phyloP scores from a whole-genome alignment of 495 filamentous ascomycete genomes.

The Tirmania nivea region DNA sequence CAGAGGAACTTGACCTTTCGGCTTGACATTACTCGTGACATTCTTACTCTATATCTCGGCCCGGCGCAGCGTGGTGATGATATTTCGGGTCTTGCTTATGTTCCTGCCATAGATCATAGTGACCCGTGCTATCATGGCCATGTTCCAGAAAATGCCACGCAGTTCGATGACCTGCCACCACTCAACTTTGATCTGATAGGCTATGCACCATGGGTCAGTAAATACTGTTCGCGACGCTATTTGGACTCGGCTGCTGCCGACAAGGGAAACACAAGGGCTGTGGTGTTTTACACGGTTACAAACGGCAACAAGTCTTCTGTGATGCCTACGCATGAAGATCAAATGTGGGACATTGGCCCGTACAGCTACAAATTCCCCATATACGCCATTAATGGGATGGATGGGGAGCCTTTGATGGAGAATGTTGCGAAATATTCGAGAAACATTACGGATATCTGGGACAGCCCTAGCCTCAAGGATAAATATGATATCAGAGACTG shows the following conservation, averaged over 20 bases:
- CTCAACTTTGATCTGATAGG: conserved; percentile 40
- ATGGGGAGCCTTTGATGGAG: conserved; percentile 45
- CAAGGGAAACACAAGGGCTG: conserved; percentile 29
- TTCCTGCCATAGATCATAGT: conserved; percentile 38
- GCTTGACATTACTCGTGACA: conserved; percentile 7
- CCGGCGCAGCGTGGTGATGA: conserved; percentile 7
- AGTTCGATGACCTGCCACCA: conserved; percentile 43
- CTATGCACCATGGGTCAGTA: conserved; percentile 70
- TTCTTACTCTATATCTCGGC: conserved; percentile 15
- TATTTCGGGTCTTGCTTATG: conserved; percentile 51
- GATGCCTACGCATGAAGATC: conserved; percentile 38
- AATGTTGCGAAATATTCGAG: conserved; percentile 57
- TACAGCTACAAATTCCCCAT: conserved; percentile 43
- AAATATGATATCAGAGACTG: conserved; percentile 24
- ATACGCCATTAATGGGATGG: conserved; percentile 54
- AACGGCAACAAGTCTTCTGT: conserved; percentile 25
- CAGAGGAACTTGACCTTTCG: conserved; percentile 15
- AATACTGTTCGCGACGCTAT: conserved; percentile 45
- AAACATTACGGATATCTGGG: conserved; percentile 36
- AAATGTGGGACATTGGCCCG: conserved; percentile 45
- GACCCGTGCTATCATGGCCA: conserved; percentile 40
- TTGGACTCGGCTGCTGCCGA: conserved; percentile 37
- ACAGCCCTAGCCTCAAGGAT: conserved; percentile 32
- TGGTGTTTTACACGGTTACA: conserved; percentile 52
- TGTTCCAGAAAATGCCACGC: conserved; percentile 55